Evolutionary conservation across 345 rosid genomes (phyloP).

Genomic region (Gossypium turneri): DNA sequence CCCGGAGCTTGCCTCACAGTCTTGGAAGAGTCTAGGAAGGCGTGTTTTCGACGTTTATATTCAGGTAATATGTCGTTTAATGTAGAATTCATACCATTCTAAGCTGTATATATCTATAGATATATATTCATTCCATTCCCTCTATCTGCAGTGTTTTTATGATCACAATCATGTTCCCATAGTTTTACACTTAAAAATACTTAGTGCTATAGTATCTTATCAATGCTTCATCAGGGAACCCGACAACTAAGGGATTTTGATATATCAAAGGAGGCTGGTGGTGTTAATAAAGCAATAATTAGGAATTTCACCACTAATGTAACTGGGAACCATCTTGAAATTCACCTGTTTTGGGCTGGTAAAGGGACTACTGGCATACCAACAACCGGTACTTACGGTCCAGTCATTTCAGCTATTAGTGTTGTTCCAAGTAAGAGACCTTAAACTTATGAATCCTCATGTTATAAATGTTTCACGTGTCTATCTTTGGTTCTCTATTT

Average conservation of each 20-base stretch:
- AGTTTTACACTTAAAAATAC: constrained; percentile 10
- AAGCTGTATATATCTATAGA: background rate
- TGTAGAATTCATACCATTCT: background rate
- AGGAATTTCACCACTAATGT: constrained; percentile 37
- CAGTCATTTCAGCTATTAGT: constrained; percentile 40
- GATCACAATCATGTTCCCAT: background rate
- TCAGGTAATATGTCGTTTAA: constrained; percentile 28
- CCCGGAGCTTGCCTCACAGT: constrained; percentile 25
- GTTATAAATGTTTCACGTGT: background rate
- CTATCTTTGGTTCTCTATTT: background rate
- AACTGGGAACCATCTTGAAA: constrained; percentile 45
- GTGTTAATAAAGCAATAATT: constrained; percentile 21
- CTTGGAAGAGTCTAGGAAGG: constrained; percentile 47
- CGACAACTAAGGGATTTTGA: constrained; percentile 30
- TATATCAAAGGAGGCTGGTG: constrained; percentile 37
- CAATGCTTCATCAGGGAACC: constrained; percentile 30
- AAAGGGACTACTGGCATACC: constrained; percentile 55
- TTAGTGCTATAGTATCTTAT: background rate
- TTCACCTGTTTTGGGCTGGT: constrained; percentile 72
- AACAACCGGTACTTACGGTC: constrained; percentile 50
- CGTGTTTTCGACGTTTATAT: constrained; percentile 46
- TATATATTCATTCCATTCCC: background rate
- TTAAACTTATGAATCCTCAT: background rate
- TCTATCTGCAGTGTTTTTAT: background rate
- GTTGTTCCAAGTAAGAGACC: constrained; percentile 29